These are phyloP conservation scores for Talaromyces verruculosus DNA, from an alignment of 2,329 filamentous ascomycete genomes.

Conservation along the genomic window DNA sequence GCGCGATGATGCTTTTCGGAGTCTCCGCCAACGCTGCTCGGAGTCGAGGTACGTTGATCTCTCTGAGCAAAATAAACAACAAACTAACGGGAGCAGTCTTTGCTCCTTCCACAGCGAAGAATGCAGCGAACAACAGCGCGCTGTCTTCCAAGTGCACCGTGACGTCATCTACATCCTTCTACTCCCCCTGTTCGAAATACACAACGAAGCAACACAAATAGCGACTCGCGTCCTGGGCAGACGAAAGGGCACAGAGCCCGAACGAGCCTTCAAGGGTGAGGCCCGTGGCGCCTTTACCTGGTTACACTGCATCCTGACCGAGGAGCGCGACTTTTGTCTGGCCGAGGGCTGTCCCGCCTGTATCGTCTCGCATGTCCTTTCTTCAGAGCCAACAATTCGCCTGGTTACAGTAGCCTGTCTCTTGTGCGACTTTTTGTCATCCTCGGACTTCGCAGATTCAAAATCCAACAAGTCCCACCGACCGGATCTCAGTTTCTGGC, in stretches of 20 bases:
- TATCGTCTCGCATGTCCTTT: conserved; percentile 43
- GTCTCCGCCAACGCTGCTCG: conserved; percentile 32
- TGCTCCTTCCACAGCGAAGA: conserved; percentile 37
- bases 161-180: conserved; percentile 60
- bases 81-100: conserved; percentile 31
- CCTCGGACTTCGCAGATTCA: conserved; percentile 26
- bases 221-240: conserved; percentile 53
- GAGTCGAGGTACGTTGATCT: background rate
- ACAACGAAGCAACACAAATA: conserved; percentile 54
- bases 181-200: conserved; percentile 58
- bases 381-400: conserved; percentile 48
- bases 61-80: background rate
- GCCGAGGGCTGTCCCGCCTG: conserved; percentile 56
- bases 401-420: conserved; percentile 45
- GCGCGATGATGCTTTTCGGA: conserved; percentile 37
- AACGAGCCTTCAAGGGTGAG: conserved; percentile 58
- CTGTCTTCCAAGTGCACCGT: conserved; percentile 52
- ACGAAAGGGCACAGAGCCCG: conserved; percentile 52
- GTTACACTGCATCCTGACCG: conserved; percentile 58
- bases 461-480: conserved; percentile 21
- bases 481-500: conserved; percentile 42
- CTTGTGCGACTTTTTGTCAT: conserved; percentile 38
- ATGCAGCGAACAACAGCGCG: conserved; percentile 34
- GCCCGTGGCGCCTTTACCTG: conserved; percentile 59
- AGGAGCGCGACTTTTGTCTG: conserved; percentile 59